Evolutionary conservation across 2,329 filamentous ascomycete genomes (phyloP).

Genomic region (Thelonectria olida): DNA sequence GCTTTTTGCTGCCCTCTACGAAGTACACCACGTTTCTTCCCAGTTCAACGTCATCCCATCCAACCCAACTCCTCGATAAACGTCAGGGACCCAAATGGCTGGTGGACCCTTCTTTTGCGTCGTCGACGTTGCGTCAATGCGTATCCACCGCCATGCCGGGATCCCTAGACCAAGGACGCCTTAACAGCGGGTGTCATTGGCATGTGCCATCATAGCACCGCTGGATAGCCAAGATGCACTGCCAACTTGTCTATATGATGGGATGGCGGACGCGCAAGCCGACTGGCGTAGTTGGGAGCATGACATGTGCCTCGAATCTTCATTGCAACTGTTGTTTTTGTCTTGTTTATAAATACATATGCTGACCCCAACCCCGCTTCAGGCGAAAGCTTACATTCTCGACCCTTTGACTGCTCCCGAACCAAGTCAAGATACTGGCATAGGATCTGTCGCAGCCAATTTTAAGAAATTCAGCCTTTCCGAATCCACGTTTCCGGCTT

Average conservation of each 20-base stretch:
- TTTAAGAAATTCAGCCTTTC: constrained; percentile 30
- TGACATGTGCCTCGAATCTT: constrained; percentile 8
- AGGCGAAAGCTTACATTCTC: constrained; percentile 74
- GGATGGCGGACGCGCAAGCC: constrained; percentile 34
- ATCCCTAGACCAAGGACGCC: constrained; percentile 18
- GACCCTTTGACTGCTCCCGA: constrained; percentile 75
- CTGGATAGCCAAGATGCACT: constrained; percentile 19
- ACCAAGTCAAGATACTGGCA: constrained; percentile 72
- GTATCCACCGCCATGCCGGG: constrained; percentile 21
- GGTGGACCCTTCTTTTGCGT: constrained; percentile 31
- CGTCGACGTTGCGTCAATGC: constrained; percentile 34
- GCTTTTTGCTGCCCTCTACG: constrained; percentile 13
- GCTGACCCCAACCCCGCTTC: constrained; percentile 9
- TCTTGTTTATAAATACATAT: constrained; percentile 10
- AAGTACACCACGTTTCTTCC: too few species aligned
- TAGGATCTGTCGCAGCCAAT: constrained; percentile 35
- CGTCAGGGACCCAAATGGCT: constrained; percentile 30
- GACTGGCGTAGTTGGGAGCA: constrained; percentile 29
- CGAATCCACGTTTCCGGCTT: constrained; percentile 18
- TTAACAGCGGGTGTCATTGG: constrained; percentile 24
- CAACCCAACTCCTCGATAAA: constrained; percentile 19
- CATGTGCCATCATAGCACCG: constrained; percentile 27
- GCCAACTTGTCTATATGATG: constrained; percentile 14
- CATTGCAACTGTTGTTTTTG: neutral
- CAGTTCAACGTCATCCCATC: constrained; percentile 36